Evolutionary conservation across 2,329 filamentous ascomycete species (phyloP), one percentile per base, ranked within the genome.

Genomic region (Pseudopithomyces maydicus): DNA sequence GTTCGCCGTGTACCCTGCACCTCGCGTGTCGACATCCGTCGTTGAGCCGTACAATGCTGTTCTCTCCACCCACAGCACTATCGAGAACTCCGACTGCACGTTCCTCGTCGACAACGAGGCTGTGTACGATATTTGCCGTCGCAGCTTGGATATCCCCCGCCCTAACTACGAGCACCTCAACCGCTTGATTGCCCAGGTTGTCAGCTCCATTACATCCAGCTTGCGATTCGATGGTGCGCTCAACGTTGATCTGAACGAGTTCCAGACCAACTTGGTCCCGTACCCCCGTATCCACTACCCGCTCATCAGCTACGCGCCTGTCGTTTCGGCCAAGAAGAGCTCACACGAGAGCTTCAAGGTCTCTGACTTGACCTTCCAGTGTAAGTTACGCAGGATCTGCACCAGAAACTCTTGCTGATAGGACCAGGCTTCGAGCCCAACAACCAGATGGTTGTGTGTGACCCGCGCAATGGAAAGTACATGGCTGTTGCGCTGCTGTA

Each of bases 271-370:
- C 81, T 74, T 90, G 78, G 88, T 90, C 52, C 88, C 88, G 23
- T 90, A 88, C 77, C 88, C 88, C 35, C 87, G 88, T 75, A 90
- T 90, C 65, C 88, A 90, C 81, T 90, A 89, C 77, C 88, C 88
- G 51, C 79, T 90, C 45, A 89, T 90, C 79, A 88, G 85, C 80
- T 90, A 90, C 72, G 87, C 88, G 11, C 88, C 88, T 32, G 88
- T 90, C 66, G 82, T 90, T 63, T 90, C 87, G 20, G 86, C 87
- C 57, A 82, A 85, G 81, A 91, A 90, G 85, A 91, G 89, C 77
- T 85, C 88, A 46, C 91, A 95, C 74, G 91, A 95, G 82, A 91
- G 89, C 82, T 93, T 93, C 86, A 92, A 91, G 83, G 88, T 92
- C 54, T 84, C 87, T 61, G 91, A 95, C 65, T 79, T 90, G 62